Percentiles rank a stretch among this genome's conserved stretches.
phyloP scores from a whole-genome alignment of 495 filamentous ascomycete species.

The Daldinia childiae region DNA sequence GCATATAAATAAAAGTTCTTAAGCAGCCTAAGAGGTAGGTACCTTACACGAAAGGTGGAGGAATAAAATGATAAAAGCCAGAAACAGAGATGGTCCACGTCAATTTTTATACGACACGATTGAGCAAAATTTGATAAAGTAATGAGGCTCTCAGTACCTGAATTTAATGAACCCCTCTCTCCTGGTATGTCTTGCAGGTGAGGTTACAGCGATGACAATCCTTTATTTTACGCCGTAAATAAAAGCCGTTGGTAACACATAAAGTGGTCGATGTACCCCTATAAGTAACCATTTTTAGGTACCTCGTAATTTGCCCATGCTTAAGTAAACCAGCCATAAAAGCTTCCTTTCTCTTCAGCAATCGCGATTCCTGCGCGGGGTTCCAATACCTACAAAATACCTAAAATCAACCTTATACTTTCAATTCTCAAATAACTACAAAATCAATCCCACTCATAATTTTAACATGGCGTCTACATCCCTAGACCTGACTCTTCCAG shows the following conservation, averaged over 20 bases:
- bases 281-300: no score
- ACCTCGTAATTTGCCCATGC: background rate
- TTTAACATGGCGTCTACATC: background rate
- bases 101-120: no score
- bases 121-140: no score
- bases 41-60: no score
- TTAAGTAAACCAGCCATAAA: constrained; percentile 3
- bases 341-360: background rate
- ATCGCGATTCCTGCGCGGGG: background rate
- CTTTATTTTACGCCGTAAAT: background rate
- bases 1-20: background rate
- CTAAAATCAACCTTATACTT: background rate
- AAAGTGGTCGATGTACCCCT: background rate
- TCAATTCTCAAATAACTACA: background rate
- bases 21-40: no score
- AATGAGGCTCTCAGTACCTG: no score
- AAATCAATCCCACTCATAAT: background rate
- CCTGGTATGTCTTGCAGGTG: background rate
- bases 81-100: no score
- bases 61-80: no score
- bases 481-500: constrained; percentile 8
- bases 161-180: background rate
- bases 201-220: background rate
- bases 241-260: background rate
- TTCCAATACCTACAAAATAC: background rate